phyloP scores from a whole-genome alignment of 2,329 filamentous ascomycete genomes.

The Aspergillus awamori region DNA sequence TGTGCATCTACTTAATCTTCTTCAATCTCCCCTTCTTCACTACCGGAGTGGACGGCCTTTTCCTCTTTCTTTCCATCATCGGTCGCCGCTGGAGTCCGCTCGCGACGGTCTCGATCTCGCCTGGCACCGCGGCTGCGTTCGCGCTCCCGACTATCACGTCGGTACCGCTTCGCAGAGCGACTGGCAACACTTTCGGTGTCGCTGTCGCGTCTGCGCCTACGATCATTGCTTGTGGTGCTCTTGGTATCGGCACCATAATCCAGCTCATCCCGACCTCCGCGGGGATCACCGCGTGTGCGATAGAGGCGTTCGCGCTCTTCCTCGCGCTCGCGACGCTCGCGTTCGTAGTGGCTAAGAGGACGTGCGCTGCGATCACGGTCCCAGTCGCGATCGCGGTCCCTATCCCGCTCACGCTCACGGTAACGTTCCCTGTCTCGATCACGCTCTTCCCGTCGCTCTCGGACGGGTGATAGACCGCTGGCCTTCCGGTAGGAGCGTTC shows the following conservation, averaged over 20 bases:
- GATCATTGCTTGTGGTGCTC: constrained; percentile 63
- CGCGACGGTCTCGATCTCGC: constrained; percentile 59
- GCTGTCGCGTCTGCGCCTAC: constrained; percentile 77
- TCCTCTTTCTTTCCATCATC: constrained; percentile 46
- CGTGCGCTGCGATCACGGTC: constrained; percentile 39
- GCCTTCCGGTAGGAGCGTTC: constrained; percentile 91
- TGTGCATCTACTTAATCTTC: constrained; percentile 56
- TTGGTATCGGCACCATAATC: constrained; percentile 78
- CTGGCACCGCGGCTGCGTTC: constrained; percentile 48
- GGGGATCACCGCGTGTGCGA: constrained; percentile 76
- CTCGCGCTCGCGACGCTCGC: constrained; percentile 84
- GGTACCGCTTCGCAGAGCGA: constrained; percentile 63
- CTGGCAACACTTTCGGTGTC: constrained; percentile 66
- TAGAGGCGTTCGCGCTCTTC: constrained; percentile 88
- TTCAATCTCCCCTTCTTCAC: constrained; percentile 97
- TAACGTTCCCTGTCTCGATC: constrained; percentile 48
- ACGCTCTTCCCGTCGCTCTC: constrained; percentile 41
- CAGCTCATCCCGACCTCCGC: constrained; percentile 80
- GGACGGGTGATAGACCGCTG: constrained; percentile 61
- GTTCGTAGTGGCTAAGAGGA: constrained; percentile 63
- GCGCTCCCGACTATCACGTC: constrained; percentile 45
- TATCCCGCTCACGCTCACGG: constrained; percentile 43
- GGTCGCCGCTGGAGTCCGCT: constrained; percentile 35
- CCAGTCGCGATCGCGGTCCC: constrained; percentile 42
- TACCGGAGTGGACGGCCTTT: constrained; percentile 72